phyloP scores from a whole-genome alignment of 192 early-diverging fungal species.

The Mortierella alpina region DNA sequence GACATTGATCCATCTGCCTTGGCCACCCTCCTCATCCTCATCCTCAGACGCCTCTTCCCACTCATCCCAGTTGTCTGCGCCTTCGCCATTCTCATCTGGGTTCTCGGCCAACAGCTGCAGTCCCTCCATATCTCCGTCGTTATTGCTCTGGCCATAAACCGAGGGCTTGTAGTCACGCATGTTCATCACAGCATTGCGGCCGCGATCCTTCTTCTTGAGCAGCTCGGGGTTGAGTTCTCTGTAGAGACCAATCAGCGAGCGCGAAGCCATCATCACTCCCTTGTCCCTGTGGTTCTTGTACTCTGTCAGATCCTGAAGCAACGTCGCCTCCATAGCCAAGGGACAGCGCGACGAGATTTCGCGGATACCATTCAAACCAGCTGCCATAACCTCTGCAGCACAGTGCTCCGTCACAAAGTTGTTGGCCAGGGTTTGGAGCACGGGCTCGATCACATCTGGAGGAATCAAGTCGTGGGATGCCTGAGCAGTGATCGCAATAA shows the following conservation, averaged over 20 bases:
- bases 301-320: constrained; percentile 90
- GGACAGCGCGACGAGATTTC: constrained; percentile 91
- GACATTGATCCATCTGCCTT: constrained; percentile 52
- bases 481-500: constrained; percentile 92
- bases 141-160: constrained; percentile 78
- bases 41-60: constrained; percentile 61
- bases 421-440: constrained; percentile 93
- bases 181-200: constrained; percentile 83
- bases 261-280: constrained; percentile 92
- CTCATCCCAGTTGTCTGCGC: constrained; percentile 48
- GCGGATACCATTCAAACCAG: constrained; percentile 87
- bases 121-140: constrained; percentile 79
- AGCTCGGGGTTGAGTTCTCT: constrained; percentile 96
- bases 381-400: constrained; percentile 93
- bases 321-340: constrained; percentile 85
- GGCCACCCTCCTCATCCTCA: constrained; percentile 38
- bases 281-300: constrained; percentile 96
- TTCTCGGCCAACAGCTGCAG: constrained; percentile 78
- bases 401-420: constrained; percentile 96
- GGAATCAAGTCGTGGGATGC: constrained; percentile 93
- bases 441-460: constrained; percentile 89
- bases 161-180: constrained; percentile 72
- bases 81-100: constrained; percentile 57
- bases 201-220: constrained; percentile 92
- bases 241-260: constrained; percentile 92